These are phyloP conservation scores for Ceratocystis lukuohia DNA, from an alignment of 2,329 filamentous ascomycete species.

Conservation along the genomic window DNA sequence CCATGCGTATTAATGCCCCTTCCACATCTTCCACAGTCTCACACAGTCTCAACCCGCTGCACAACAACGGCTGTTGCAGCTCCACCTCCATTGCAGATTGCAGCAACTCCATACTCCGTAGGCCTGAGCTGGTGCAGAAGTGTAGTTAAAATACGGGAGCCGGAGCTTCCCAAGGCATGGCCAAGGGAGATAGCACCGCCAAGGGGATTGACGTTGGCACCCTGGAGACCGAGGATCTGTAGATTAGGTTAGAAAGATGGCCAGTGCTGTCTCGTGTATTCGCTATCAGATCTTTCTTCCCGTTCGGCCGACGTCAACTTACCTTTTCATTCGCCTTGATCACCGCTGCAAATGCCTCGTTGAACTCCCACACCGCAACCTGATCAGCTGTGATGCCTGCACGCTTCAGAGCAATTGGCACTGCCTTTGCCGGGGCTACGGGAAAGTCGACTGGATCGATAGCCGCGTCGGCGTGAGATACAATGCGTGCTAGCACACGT, in stretches of 20 bases:
- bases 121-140: conserved; percentile 81
- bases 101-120: conserved; percentile 87
- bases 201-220: conserved; percentile 70
- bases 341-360: conserved; percentile 92
- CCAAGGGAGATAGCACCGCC: conserved; percentile 87
- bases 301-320: conserved; percentile 16
- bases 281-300: neutral
- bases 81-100: conserved; percentile 94
- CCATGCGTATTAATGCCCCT: neutral
- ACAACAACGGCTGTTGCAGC: conserved; percentile 86
- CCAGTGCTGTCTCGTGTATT: neutral
- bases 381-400: conserved; percentile 86
- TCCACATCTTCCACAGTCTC: conserved; percentile 18
- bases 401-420: conserved; percentile 74
- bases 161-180: conserved; percentile 86
- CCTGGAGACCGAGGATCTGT: conserved; percentile 65
- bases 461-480: conserved; percentile 77
- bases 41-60: conserved; percentile 57
- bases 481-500: conserved; percentile 74
- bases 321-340: conserved; percentile 90
- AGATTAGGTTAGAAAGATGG: neutral
- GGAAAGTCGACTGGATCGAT: conserved; percentile 90
- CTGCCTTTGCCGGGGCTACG: conserved; percentile 79
- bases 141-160: conserved; percentile 79
- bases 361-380: conserved; percentile 94